Evolutionary conservation across 73 alveolate species (phyloP).

Genomic region (Tetrahymena thermophila): DNA sequence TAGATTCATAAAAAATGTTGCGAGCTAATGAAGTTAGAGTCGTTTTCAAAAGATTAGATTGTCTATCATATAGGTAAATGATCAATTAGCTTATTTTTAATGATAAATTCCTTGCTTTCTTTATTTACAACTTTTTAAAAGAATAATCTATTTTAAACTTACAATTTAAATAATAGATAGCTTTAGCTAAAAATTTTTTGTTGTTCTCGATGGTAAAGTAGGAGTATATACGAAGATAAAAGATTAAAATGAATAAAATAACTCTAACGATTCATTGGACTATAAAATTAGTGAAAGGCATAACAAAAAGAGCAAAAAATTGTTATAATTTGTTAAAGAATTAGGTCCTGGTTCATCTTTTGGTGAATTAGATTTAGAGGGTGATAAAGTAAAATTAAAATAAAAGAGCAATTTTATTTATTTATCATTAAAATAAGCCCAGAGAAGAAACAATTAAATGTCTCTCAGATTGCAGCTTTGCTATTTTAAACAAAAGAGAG

Average conservation of each 20-base stretch:
- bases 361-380: neutral
- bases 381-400: neutral
- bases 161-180: neutral
- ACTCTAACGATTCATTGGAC: neutral
- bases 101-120: neutral
- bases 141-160: neutral
- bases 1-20: neutral
- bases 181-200: neutral
- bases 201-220: neutral
- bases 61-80: neutral
- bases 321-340: neutral
- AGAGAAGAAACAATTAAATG: neutral
- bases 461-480: neutral
- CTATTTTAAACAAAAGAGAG: neutral
- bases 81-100: neutral
- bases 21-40: neutral
- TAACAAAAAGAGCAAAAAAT: neutral
- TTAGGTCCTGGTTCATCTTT: neutral
- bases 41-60: neutral
- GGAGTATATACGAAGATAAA: neutral
- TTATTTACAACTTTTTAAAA: too few species aligned
- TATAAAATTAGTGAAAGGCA: neutral
- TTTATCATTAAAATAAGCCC: neutral
- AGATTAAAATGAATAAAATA: neutral
- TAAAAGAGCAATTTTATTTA: neutral